Evolutionary conservation across 108 stramenopile genomes (phyloP).

Genomic region (Pseudonitzschia delicatissima): DNA sequence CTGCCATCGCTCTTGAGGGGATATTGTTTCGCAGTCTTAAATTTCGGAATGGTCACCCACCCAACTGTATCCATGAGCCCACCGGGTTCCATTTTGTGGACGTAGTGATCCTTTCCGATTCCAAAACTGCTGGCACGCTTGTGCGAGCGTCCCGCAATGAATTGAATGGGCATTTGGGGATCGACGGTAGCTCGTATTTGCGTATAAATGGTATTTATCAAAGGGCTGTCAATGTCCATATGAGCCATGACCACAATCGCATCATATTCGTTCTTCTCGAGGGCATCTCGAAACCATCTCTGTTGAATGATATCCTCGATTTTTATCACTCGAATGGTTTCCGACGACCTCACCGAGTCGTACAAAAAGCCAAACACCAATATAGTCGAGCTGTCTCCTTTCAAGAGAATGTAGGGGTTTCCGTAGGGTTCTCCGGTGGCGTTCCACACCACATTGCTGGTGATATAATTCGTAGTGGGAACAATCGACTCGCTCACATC

Average conservation of each 20-base stretch:
- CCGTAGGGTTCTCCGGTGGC: conserved; percentile 41
- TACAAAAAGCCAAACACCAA: conserved; percentile 82
- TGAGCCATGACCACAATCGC: conserved; percentile 77
- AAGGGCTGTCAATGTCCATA: conserved; percentile 65
- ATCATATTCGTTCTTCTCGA: conserved; percentile 41
- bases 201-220: conserved; percentile 42
- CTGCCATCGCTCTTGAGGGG: conserved; percentile 4
- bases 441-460: conserved; percentile 15
- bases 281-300: conserved; percentile 57
- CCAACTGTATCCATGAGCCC: conserved; percentile 10
- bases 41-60: conserved; percentile 16
- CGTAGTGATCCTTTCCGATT: conserved; percentile 11
- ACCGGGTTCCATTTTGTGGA: conserved; percentile 7
- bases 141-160: conserved; percentile 80
- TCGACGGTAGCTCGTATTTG: conserved; percentile 49
- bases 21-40: neutral
- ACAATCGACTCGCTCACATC: conserved; percentile 9
- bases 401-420: conserved; percentile 44
- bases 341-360: conserved; percentile 41
- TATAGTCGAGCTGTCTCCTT: conserved; percentile 49
- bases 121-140: conserved; percentile 20
- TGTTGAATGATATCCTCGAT: conserved; percentile 48
- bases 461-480: conserved; percentile 5
- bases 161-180: conserved; percentile 64
- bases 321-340: conserved; percentile 39